Conservation (phyloP, 2,329 filamentous ascomycete species). For the Colletotrichum brevisporum region DNA sequence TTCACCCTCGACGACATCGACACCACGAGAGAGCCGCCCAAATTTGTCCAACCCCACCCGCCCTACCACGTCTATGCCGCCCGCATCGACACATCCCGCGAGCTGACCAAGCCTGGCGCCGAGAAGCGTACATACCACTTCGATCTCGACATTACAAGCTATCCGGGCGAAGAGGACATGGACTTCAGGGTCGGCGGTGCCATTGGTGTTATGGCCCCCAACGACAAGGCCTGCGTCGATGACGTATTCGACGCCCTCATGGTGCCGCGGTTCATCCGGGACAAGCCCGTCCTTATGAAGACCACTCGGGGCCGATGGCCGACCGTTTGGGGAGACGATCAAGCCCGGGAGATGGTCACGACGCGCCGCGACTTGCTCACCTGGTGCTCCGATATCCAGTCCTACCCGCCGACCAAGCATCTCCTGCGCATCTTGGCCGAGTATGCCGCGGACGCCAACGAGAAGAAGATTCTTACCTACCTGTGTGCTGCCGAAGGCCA, state of each 20-base stretch:
- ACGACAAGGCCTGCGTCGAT: conserved; percentile 82
- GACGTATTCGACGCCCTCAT: conserved; percentile 86
- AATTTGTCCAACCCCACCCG: conserved; percentile 93
- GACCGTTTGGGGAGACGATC: conserved; percentile 96
- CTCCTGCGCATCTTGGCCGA: conserved; percentile 90
- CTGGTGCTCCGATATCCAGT: conserved; percentile 96
- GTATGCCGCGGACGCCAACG: conserved; percentile 82
- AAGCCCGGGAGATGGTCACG: conserved; percentile 86
- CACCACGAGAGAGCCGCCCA: conserved; percentile 80
- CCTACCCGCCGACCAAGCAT: conserved; percentile 89
- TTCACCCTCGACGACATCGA: conserved; percentile 62
- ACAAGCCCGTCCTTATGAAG: conserved; percentile 84
- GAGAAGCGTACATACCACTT: conserved; percentile 99
- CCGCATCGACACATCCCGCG: conserved; percentile 86
- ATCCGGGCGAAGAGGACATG: conserved; percentile 84
- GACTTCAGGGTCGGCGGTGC: conserved; percentile 98
- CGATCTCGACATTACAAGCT: conserved; percentile 95
- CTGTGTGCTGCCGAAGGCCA: conserved; percentile 93
- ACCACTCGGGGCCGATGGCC: conserved; percentile 92
- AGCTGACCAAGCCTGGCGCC: conserved; percentile 88
- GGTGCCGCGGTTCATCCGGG: conserved; percentile 84
- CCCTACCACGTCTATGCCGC: conserved; percentile 93
- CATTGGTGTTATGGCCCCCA: conserved; percentile 93
- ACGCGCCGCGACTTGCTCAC: conserved; percentile 93
- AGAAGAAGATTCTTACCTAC: conserved; percentile 90